phyloP scores from a whole-genome alignment of 257 asterid genomes.

The Solanum chmielewskii region DNA sequence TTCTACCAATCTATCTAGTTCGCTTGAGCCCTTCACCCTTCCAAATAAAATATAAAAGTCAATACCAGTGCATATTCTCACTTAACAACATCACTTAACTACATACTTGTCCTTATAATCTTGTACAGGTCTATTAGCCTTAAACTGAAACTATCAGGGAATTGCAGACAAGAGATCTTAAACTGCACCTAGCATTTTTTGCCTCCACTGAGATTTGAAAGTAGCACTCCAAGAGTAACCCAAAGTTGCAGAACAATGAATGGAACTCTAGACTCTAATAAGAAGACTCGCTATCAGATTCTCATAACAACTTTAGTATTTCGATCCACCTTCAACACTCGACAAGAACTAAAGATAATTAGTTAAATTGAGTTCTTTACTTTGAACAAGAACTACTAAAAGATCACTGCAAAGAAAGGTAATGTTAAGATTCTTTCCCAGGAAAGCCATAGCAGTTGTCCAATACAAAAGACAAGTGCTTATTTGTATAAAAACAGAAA shows the following conservation, averaged over 20 bases:
- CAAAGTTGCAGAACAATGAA: not conserved
- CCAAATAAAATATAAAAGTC: not conserved
- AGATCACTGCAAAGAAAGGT: not conserved
- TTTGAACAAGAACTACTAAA: not conserved
- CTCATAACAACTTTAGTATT: not conserved
- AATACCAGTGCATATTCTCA: not conserved
- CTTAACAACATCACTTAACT: not conserved
- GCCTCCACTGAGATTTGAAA: not conserved
- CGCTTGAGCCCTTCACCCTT: not conserved
- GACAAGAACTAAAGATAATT: not conserved
- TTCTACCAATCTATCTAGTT: not conserved
- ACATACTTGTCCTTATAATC: not conserved
- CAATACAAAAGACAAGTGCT: not conserved
- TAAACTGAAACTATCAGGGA: not conserved
- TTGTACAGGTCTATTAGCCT: not conserved
- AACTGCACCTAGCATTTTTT: not conserved
- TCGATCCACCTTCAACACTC: not conserved
- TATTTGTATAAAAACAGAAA: not conserved
- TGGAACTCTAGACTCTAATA: not conserved
- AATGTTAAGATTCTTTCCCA: not conserved
- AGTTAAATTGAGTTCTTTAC: not conserved
- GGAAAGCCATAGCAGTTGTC: not conserved
- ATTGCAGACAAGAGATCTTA: not conserved
- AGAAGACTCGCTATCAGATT: not conserved
- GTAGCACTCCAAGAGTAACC: not conserved